Conservation (phyloP, 2,329 filamentous ascomycete genomes). For the Aspergillus vadensis region DNA sequence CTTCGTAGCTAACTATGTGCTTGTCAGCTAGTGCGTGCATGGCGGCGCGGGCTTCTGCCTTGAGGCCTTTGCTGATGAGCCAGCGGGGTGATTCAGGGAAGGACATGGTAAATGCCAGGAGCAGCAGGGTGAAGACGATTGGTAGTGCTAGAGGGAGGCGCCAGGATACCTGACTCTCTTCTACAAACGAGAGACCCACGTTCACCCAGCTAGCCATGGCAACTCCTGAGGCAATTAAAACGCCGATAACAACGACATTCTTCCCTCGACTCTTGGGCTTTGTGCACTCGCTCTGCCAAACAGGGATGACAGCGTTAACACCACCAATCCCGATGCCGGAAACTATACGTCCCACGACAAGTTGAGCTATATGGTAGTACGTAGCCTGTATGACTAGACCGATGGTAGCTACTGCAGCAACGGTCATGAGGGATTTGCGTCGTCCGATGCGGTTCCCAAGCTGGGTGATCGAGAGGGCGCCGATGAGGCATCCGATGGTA, state of each 20-base stretch:
- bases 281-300: too few species aligned
- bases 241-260: too few species aligned
- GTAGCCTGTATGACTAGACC: too few species aligned
- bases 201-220: too few species aligned
- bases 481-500: not conserved
- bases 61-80: constrained; percentile 18
- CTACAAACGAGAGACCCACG: constrained; percentile 41
- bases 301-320: too few species aligned
- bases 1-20: too few species aligned
- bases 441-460: not conserved
- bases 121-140: constrained; percentile 54
- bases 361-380: too few species aligned
- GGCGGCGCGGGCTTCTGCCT: constrained; percentile 19
- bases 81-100: constrained; percentile 53
- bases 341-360: too few species aligned
- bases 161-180: constrained; percentile 49
- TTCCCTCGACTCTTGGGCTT: too few species aligned
- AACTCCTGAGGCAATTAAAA: too few species aligned
- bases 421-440: not conserved
- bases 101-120: constrained; percentile 47
- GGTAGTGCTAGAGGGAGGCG: constrained; percentile 59
- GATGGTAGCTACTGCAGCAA: too few species aligned
- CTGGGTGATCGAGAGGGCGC: not conserved
- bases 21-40: constrained; percentile 2
- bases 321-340: too few species aligned